Evolutionary conservation across 2,329 filamentous ascomycete genomes (phyloP).

Genomic region (Curvularia spicifera): DNA sequence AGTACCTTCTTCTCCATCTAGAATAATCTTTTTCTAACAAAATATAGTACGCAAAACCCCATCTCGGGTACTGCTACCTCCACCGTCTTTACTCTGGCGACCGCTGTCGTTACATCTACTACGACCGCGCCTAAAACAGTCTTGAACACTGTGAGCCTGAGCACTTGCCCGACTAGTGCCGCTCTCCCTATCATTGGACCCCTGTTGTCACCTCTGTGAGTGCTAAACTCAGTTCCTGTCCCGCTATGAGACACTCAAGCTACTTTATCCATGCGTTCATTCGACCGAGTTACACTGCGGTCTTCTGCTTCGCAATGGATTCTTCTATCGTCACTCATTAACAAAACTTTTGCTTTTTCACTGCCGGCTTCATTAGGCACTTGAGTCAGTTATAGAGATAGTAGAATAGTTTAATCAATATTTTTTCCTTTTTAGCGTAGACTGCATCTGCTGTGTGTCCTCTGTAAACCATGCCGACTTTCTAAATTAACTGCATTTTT

Average conservation of each 20-base stretch:
- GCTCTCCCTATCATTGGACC: neutral
- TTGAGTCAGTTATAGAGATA: neutral
- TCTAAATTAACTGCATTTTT: too few relatives aligned
- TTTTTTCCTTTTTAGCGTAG: neutral
- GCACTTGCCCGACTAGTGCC: neutral
- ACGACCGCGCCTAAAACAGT: neutral
- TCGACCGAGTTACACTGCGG: neutral
- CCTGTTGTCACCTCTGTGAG: neutral
- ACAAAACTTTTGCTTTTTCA: neutral
- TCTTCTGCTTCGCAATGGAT: neutral
- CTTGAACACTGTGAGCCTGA: neutral
- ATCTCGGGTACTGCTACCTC: constrained; percentile 3
- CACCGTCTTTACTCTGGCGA: neutral
- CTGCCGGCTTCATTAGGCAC: neutral
- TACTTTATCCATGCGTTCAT: neutral
- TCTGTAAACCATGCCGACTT: neutral
- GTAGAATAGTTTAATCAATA: constrained; percentile 8
- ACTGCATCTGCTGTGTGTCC: neutral
- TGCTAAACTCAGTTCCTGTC: neutral
- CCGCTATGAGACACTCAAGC: neutral
- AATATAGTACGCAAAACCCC: constrained; percentile 7
- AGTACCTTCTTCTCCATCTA: neutral
- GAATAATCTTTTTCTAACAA: neutral
- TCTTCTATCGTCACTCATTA: constrained; percentile 10
- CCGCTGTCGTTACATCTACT: neutral